phyloP scores from a whole-genome alignment of 2,329 filamentous ascomycete species.

The Colletotrichum tanaceti region DNA sequence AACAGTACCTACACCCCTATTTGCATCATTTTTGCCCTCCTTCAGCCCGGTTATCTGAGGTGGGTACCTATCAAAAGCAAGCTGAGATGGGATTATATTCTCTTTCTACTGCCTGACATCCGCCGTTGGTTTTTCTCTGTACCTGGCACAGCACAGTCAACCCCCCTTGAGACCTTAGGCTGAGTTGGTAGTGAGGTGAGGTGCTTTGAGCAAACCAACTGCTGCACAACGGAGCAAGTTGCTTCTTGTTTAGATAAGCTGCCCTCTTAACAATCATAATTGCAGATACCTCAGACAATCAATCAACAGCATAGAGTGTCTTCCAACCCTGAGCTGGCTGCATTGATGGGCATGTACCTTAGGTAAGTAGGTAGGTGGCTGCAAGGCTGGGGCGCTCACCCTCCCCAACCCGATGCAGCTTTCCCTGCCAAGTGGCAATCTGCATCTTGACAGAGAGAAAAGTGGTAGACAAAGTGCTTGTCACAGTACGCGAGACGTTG shows the following conservation, averaged over 20 bases:
- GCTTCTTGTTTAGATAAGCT: neutral
- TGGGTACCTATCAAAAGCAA: neutral
- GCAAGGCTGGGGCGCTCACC: constrained; percentile 19
- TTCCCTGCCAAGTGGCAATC: constrained; percentile 36
- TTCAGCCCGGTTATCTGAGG: neutral
- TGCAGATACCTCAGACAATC: constrained; percentile 19
- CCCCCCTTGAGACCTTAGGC: neutral
- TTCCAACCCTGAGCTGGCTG: neutral
- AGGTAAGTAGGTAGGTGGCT: constrained; percentile 7
- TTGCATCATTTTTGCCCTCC: neutral
- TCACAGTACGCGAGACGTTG: constrained; percentile 31
- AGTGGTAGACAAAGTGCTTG: constrained; percentile 26
- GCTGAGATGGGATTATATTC: neutral
- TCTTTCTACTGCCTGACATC: neutral
- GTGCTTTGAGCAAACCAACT: neutral
- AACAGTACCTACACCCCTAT: too few relatives aligned
- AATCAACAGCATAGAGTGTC: neutral
- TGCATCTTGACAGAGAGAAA: constrained; percentile 19
- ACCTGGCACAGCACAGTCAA: constrained; percentile 9
- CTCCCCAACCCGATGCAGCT: constrained; percentile 21
- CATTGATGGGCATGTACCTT: neutral
- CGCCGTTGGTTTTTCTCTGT: neutral
- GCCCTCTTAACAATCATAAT: neutral
- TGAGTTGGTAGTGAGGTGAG: constrained; percentile 14
- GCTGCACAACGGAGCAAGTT: constrained; percentile 20